Conservation (phyloP, 169 alveolate species). For the Fabrea salina region DNA sequence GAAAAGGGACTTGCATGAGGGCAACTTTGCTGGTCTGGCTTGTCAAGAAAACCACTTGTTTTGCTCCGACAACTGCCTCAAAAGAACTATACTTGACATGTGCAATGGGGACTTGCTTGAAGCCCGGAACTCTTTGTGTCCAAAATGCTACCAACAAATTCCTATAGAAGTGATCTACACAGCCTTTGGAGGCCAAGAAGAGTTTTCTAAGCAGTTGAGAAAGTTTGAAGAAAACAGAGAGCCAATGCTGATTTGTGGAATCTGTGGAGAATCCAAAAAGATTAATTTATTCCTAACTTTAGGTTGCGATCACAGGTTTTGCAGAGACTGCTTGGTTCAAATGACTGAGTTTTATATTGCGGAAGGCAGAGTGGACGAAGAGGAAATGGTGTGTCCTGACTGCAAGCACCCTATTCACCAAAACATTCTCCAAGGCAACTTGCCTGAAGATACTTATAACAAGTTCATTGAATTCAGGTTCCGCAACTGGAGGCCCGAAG, state of each 20-base stretch:
- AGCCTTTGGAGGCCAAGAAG: slow-evolving; percentile 37
- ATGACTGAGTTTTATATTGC: neutral
- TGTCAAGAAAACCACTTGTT: neutral
- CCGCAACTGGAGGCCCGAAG: slow-evolving; percentile 20
- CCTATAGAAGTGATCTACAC: neutral
- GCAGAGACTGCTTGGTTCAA: neutral
- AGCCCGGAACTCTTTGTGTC: neutral
- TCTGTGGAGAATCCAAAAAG: neutral
- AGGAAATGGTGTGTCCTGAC: slow-evolving; percentile 7
- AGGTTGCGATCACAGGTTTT: slow-evolving; percentile 27
- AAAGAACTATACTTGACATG: neutral
- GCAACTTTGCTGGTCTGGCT: neutral
- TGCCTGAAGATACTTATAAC: neutral
- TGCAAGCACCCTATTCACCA: neutral
- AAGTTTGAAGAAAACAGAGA: neutral
- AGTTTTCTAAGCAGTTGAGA: neutral
- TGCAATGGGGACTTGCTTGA: neutral
- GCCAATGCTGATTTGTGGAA: neutral
- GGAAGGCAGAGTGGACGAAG: neutral
- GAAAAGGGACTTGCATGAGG: neutral
- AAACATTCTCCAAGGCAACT: neutral
- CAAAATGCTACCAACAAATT: neutral
- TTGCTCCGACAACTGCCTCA: neutral
- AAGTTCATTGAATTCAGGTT: neutral
- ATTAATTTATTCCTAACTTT: neutral